phyloP scores from a whole-genome alignment of 768 basidiomycete species.

The Favolaschia claudopus region DNA sequence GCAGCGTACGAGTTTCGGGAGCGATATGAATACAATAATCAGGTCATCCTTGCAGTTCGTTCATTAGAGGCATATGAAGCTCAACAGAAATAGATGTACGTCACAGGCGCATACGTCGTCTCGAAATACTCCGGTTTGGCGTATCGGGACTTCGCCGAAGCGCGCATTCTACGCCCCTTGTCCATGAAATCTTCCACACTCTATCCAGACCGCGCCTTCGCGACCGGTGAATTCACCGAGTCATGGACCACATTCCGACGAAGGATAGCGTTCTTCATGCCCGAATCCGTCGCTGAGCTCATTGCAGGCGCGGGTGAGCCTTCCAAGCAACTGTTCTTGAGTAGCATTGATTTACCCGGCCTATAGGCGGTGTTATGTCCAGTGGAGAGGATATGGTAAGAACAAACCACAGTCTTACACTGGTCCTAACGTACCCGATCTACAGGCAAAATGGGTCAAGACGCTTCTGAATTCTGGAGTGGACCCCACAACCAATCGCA shows the following conservation, averaged over 20 bases:
- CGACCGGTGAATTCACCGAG: constrained; percentile 34
- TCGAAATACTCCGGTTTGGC: constrained; percentile 23
- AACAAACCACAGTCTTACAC: background rate
- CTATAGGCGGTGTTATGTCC: constrained; percentile 54
- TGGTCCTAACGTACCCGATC: background rate
- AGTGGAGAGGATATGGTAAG: constrained; percentile 49
- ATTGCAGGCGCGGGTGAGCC: constrained; percentile 49
- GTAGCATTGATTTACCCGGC: no score
- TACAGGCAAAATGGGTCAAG: constrained; percentile 49
- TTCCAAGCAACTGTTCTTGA: no score
- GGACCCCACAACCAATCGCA: constrained; percentile 35
- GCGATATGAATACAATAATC: constrained; percentile 43
- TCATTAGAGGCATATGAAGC: background rate
- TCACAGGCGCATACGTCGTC: constrained; percentile 41
- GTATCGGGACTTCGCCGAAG: constrained; percentile 48
- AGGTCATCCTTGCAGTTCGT: constrained; percentile 25
- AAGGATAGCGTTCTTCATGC: constrained; percentile 23
- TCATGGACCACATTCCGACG: constrained; percentile 16
- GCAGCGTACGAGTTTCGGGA: constrained; percentile 42
- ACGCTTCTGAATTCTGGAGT: constrained; percentile 43
- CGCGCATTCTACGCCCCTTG: constrained; percentile 49
- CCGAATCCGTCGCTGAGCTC: constrained; percentile 31
- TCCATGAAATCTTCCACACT: constrained; percentile 51
- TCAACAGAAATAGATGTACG: constrained; percentile 44
- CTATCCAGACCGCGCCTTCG: constrained; percentile 39